Evolutionary conservation across 306 rosid species (phyloP).

Genomic region (Aeschynomene evenia): DNA sequence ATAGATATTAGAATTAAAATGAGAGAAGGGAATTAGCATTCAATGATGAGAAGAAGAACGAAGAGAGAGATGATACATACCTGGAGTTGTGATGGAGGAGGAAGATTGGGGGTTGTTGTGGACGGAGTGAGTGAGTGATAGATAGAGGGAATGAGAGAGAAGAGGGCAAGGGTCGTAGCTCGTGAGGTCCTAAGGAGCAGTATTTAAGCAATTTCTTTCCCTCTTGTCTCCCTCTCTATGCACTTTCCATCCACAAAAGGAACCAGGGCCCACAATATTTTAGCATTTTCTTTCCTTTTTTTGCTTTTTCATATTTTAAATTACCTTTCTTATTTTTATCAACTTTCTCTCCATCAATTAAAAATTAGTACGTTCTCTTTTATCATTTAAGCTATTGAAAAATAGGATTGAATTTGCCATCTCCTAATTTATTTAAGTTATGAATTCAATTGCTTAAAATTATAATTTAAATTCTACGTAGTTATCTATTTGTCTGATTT

Average conservation of each 20-base stretch:
- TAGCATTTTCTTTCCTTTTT: background rate
- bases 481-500: too few species aligned
- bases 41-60: background rate
- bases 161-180: background rate
- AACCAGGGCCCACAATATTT: background rate
- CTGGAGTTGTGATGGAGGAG: background rate
- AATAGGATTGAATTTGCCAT: too few species aligned
- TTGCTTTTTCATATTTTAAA: background rate
- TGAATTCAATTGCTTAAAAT: too few species aligned
- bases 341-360: too few species aligned
- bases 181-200: background rate
- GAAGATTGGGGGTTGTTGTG: too few species aligned
- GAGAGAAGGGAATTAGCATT: background rate
- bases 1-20: too few species aligned
- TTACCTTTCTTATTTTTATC: too few species aligned
- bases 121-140: too few species aligned
- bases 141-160: background rate
- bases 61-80: background rate
- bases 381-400: too few species aligned
- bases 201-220: conserved; percentile 29
- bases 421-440: too few species aligned
- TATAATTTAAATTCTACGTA: too few species aligned
- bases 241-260: background rate
- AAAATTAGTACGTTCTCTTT: too few species aligned
- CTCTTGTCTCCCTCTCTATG: background rate